phyloP scores from a whole-genome alignment of 2,329 filamentous ascomycete genomes.

The Colletotrichum tropicale region DNA sequence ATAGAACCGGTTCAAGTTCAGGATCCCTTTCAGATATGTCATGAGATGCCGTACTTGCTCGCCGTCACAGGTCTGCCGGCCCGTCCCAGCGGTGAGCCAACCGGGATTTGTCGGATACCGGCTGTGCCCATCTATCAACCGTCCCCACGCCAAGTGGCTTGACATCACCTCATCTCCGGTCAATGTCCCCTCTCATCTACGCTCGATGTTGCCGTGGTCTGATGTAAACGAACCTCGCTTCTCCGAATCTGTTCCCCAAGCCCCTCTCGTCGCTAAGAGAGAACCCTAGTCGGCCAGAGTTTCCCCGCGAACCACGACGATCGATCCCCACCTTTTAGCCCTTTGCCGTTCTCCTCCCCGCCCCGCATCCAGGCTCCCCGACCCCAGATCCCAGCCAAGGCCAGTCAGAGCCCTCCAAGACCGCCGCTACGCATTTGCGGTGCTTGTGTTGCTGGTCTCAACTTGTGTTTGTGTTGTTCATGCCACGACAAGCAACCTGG shows the following conservation, averaged over 20 bases:
- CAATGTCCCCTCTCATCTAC: neutral
- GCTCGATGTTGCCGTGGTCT: neutral
- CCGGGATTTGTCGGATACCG: slow-evolving; percentile 1
- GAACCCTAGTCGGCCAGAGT: slow-evolving; percentile 1
- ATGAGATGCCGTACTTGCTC: neutral
- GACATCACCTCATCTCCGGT: neutral
- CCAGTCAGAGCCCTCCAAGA: slow-evolving; percentile 3
- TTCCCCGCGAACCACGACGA: slow-evolving; percentile 19
- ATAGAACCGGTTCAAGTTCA: neutral
- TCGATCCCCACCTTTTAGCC: neutral
- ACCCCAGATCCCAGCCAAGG: neutral
- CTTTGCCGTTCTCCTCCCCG: neutral
- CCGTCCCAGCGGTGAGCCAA: slow-evolving; percentile 2
- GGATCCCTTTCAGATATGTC: neutral
- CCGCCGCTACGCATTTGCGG: slow-evolving; percentile 6
- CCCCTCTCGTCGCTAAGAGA: neutral
- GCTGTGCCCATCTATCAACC: neutral
- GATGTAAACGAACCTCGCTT: neutral
- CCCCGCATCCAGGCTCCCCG: neutral
- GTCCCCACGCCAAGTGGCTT: neutral
- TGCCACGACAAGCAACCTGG: neutral
- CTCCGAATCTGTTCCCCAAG: neutral
- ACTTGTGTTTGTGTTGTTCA: neutral
- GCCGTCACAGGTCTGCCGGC: neutral
- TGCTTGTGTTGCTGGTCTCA: neutral